Percentiles rank a stretch among this genome's conserved stretches.
These are phyloP conservation scores for Fraxinus dipetala DNA, from an alignment of 305 asterid species.

Conservation along the genomic window DNA sequence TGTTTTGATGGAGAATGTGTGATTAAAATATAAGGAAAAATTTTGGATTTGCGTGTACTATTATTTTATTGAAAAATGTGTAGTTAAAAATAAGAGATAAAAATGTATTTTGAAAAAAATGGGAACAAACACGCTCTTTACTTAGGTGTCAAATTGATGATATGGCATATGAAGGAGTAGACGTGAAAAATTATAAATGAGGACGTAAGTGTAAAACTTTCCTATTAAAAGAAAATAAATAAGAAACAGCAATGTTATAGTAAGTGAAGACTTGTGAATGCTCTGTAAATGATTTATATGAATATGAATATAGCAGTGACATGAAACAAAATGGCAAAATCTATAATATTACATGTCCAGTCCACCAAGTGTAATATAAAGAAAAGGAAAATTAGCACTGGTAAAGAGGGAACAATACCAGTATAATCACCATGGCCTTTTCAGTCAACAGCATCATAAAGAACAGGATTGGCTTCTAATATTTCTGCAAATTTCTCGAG, in stretches of 20 bases:
- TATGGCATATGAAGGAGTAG: not conserved
- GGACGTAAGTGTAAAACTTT: not conserved
- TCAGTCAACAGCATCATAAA: constrained; percentile 36
- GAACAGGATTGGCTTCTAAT: constrained; percentile 49
- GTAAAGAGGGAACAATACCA: not conserved
- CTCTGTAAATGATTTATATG: not conserved
- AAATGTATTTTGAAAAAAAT: too few relatives aligned
- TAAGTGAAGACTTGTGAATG: not conserved
- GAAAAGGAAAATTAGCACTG: not conserved
- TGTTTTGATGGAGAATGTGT: too few relatives aligned
- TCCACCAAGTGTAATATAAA: not conserved
- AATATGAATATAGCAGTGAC: not conserved
- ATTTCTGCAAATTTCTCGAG: constrained; percentile 50
- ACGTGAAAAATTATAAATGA: not conserved
- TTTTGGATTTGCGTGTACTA: too few relatives aligned
- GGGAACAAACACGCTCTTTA: not conserved
- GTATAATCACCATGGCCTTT: not conserved
- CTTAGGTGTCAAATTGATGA: not conserved
- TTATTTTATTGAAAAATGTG: too few relatives aligned
- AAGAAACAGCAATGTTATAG: not conserved
- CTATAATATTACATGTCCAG: not conserved
- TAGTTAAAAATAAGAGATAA: too few relatives aligned
- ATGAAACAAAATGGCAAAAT: not conserved
- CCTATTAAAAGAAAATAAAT: not conserved
- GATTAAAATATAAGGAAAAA: too few relatives aligned